A percentile compares a stretch with the other conserved stretches of the same genome.
Conservation (phyloP, 1,139 yeast genomes). For the Torulaspora globosa region DNA sequence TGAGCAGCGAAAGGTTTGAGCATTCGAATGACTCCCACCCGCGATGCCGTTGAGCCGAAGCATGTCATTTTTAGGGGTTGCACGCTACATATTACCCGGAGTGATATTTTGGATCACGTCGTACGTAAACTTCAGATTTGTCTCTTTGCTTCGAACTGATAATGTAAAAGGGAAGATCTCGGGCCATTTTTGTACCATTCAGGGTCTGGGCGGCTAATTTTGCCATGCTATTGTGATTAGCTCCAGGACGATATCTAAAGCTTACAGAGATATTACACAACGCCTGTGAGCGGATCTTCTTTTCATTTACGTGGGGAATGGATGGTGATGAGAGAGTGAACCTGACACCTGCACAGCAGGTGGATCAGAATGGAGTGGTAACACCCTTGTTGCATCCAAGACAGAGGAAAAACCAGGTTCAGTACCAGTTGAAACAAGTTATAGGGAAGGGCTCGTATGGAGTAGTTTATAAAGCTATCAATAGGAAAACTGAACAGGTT, state of each 20-base stretch:
- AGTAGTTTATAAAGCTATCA: slow-evolving; percentile 63
- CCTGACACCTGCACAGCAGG: slow-evolving; percentile 25
- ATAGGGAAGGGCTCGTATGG: slow-evolving; percentile 83
- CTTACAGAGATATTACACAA: too few relatives aligned
- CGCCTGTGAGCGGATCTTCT: too few relatives aligned
- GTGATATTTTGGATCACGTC: too few relatives aligned
- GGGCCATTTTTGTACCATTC: background rate
- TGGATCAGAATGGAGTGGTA: slow-evolving; percentile 3
- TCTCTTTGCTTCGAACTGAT: too few relatives aligned
- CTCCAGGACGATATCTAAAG: too few relatives aligned
- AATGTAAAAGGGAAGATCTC: background rate
- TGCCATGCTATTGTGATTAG: background rate
- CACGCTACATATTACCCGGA: too few relatives aligned
- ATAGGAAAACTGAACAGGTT: slow-evolving; percentile 58
- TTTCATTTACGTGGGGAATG: slow-evolving; percentile 1
- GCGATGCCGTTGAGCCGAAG: background rate
- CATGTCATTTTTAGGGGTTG: background rate
- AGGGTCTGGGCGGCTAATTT: slow-evolving; percentile 11
- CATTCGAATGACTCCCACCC: background rate
- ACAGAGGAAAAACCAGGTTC: slow-evolving; percentile 42
- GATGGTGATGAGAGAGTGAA: slow-evolving; percentile 19
- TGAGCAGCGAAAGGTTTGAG: too few relatives aligned
- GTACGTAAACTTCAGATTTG: too few relatives aligned
- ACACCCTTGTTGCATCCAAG: slow-evolving; percentile 9
- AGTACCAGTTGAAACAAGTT: slow-evolving; percentile 56